A percentile compares a stretch with the other conserved stretches of the same genome.
phyloP scores from a whole-genome alignment of 2,329 filamentous ascomycete genomes.

The Coleophoma eucalyptorum region DNA sequence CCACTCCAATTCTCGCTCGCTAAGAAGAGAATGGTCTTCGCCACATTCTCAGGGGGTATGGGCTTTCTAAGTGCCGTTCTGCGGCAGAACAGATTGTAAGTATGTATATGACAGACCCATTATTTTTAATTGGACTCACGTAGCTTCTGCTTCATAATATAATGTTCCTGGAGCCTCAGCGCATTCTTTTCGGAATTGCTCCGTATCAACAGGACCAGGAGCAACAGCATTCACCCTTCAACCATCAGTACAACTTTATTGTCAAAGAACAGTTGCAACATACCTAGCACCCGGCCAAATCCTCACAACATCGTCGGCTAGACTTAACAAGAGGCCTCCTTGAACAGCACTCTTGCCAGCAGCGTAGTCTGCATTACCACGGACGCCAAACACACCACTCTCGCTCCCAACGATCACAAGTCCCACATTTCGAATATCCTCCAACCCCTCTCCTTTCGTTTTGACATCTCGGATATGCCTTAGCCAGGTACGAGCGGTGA shows the following conservation, averaged over 20 bases:
- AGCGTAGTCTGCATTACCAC: constrained; percentile 39
- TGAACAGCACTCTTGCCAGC: constrained; percentile 42
- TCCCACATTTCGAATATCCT: constrained; percentile 29
- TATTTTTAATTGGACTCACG: constrained; percentile 17
- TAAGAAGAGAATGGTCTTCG: constrained; percentile 39
- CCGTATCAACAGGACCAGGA: constrained; percentile 40
- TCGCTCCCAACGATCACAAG: constrained; percentile 42
- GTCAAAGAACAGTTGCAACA: not conserved
- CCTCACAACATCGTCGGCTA: constrained; percentile 35
- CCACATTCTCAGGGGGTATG: constrained; percentile 34
- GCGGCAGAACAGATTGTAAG: not conserved
- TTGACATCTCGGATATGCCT: constrained; percentile 23
- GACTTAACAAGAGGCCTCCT: constrained; percentile 34
- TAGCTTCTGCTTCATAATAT: constrained; percentile 38
- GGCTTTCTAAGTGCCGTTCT: constrained; percentile 32
- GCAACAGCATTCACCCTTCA: constrained; percentile 40
- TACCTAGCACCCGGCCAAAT: constrained; percentile 25
- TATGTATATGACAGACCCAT: no score
- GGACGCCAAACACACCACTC: constrained; percentile 38
- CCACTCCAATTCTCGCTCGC: constrained; percentile 41
- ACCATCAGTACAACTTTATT: constrained; percentile 2
- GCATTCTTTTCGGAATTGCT: constrained; percentile 36
- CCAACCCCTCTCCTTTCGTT: constrained; percentile 6
- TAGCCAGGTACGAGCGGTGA: constrained; percentile 39
- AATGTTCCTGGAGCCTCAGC: constrained; percentile 31